Evolutionary conservation across 805 yeast genomes (phyloP), one percentile per base, ranked within the genome.

Genomic region (Kregervanrija pseudodelftensis): DNA sequence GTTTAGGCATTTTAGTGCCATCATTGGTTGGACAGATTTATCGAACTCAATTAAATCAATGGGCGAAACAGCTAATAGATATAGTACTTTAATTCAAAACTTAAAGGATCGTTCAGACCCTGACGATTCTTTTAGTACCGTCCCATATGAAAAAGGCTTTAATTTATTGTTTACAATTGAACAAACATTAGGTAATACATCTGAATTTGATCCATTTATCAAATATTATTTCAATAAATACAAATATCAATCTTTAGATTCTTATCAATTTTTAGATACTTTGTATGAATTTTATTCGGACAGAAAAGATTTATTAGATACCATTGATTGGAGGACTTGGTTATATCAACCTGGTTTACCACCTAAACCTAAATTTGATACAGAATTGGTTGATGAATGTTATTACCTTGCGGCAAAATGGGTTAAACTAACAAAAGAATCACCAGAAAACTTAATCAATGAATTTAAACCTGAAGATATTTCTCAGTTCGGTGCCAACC

Each of bases 131-230:
- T 89, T 87, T 64, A 80, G 88, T 32, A 71, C 85, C 1, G 95
- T 89, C 39, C 96, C 96, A 3, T 89, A 89, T 64, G 96, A 89
- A 61, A 88, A 88, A 63, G 96, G 96, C 8, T 84, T 82, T 55
- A 86, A 83, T 53, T 72, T 89, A 56, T 69, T 90, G 47, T 85
- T 77, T 66, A 77, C 79, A 54, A 70, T 89, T 41, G 97, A 90
- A 65, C 74, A 71, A 40, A 59, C 70, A 33, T 67, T 89, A 10
- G 90, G 91, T 37, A 87, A 91, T 39, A 89, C 87, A 34, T 70
- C 69, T 16, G 73, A 63, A 13, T 89, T 87, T 60, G 95, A 87
- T 61, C 82, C 85, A 41, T 89, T 85, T 58, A 81, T 89, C 55
- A 85, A 83, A 46, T 74, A 73, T 61, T 89, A 89, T 67, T 89